Conservation (phyloP, 345 rosid genomes). For the Brassica carinata region DNA sequence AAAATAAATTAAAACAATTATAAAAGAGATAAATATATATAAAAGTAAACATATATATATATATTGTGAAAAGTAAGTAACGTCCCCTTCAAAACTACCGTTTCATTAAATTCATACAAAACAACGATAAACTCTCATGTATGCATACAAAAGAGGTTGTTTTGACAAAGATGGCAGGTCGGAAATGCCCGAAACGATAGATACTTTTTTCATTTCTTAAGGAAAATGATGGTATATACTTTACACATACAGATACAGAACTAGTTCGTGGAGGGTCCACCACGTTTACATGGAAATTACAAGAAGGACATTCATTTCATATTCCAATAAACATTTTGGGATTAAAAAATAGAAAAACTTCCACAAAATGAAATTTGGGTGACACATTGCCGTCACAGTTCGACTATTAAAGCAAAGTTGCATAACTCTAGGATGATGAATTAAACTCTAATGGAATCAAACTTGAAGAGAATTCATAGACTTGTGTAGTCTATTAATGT, state of each 20-base stretch:
- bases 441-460: too few species aligned
- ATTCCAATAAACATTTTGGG: not conserved
- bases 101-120: constrained; percentile 8
- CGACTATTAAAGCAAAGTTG: not conserved
- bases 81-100: constrained; percentile 22
- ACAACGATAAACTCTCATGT: not conserved
- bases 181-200: constrained; percentile 21
- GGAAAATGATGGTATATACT: not conserved
- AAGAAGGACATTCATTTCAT: not conserved
- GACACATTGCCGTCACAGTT: not conserved
- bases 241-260: not conserved
- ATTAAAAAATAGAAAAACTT: not conserved
- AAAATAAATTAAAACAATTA: not conserved
- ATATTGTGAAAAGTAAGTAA: not conserved
- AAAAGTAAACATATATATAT: not conserved
- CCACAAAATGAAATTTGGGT: not conserved
- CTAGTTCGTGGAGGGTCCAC: constrained; percentile 29
- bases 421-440: too few species aligned
- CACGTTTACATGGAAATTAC: not conserved
- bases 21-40: not conserved
- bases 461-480: too few species aligned
- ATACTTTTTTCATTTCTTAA: not conserved
- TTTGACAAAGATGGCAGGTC: constrained; percentile 30
- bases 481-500: not conserved
- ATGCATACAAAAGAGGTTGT: constrained; percentile 22